Evolutionary conservation across 177 flowering plant species (phyloP).

Genomic region (Tripterygium wilfordii): DNA sequence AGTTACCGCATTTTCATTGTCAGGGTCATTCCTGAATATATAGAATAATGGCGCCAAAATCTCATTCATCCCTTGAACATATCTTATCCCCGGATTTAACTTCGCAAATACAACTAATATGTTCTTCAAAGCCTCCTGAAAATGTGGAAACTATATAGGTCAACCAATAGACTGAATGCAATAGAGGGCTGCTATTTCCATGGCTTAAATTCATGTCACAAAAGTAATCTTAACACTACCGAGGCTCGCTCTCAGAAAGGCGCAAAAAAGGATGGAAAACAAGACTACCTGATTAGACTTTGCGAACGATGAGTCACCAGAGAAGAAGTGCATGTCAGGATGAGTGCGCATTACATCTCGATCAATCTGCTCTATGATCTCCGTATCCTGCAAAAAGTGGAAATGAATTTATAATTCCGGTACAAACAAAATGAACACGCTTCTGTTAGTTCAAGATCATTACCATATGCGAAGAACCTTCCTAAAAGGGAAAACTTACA

Average conservation of each 20-base stretch:
- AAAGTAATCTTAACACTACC: not conserved
- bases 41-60: constrained; percentile 88
- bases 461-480: too few species aligned
- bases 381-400: constrained; percentile 59
- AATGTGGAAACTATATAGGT: constrained; percentile 9
- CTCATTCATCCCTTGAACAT: constrained; percentile 99
- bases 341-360: constrained; percentile 98
- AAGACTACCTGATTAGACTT: constrained; percentile 71
- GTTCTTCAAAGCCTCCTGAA: constrained; percentile 80
- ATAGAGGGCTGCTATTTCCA: too few species aligned
- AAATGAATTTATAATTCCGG: too few species aligned
- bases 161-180: too few species aligned
- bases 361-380: constrained; percentile 93
- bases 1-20: constrained; percentile 78
- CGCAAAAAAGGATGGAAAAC: too few species aligned
- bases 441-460: too few species aligned
- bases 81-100: constrained; percentile 96
- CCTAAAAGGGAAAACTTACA: too few species aligned
- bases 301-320: constrained; percentile 70
- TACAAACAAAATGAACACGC: too few species aligned
- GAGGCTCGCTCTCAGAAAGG: too few species aligned
- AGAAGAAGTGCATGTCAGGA: constrained; percentile 93
- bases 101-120: constrained; percentile 89
- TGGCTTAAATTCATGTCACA: not conserved
- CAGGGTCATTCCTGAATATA: constrained; percentile 85